Evolutionary conservation across 1,284 basidiomycete species (phyloP), one percentile per base, ranked within the genome.

Genomic region (Heterobasidion annosum): DNA sequence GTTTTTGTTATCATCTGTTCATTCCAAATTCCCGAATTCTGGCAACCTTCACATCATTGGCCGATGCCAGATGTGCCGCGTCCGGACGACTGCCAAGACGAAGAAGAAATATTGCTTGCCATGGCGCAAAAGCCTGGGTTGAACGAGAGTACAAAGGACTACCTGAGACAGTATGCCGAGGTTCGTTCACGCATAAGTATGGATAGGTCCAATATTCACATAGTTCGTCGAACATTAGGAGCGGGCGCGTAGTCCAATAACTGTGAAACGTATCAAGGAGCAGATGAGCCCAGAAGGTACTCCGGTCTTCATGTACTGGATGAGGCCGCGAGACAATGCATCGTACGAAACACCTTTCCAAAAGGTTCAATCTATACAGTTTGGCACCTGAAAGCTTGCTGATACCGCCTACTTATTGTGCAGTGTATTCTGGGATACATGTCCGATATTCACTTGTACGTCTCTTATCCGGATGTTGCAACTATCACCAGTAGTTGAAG

Each of bases 1-100:
- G 81, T 97, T 59, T 97, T 96, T 69, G 79, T 89, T 54, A 76
- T 96, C 67, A 72, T 91, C 57, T 93, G 89, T 64, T 95, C 91
- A 1, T 97, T 93, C 73, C 86, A 93, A 58, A 73, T 77, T 42
- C 88, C 90, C 1, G 90, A 94, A 66, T 82, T 82, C 1, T 80
- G 79, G 72, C 88, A 91, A 63, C 85, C 82, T 3, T 67, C 70
- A 12, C 73, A 82, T 61, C 83, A 86, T 57, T 84, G 79, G 76
- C 67, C 76, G 3, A 82, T 87, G 75, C 87, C 66, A 1, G 64
- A 68, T 51, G 77, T 85, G 3, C 78, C 78, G 6, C 66, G 70
- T n/a, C 82, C 85, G 0, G 82, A 88, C 40, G 71, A 82, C 18
- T 91, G 89, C 60, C 75, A 78, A 56, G 73, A 81, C 25, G 83